phyloP scores from a whole-genome alignment of 352 stramenopile species.

The Phytophthora litchii region DNA sequence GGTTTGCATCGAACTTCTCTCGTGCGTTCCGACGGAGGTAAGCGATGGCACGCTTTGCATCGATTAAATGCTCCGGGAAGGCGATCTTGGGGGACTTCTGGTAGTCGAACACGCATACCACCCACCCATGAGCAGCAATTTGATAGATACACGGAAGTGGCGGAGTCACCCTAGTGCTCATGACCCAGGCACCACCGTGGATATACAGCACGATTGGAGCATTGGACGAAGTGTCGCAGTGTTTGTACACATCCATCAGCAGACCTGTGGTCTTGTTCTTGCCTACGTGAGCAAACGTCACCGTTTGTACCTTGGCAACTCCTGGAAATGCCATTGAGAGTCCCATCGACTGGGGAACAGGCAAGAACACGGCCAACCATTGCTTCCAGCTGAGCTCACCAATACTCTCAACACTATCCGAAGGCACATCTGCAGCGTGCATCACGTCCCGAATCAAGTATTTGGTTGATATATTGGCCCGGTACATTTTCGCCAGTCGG shows the following conservation, averaged over 20 bases:
- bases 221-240: constrained; percentile 49
- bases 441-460: constrained; percentile 51
- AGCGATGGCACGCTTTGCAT: constrained; percentile 72
- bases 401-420: constrained; percentile 37
- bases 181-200: constrained; percentile 79
- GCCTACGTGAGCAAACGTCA: constrained; percentile 73
- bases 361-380: constrained; percentile 65
- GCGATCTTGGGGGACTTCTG: constrained; percentile 67
- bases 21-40: constrained; percentile 60
- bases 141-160: constrained; percentile 70
- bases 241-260: constrained; percentile 81
- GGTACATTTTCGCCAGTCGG: constrained; percentile 49
- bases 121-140: constrained; percentile 55
- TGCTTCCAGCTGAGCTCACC: constrained; percentile 53
- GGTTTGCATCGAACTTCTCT: constrained; percentile 55
- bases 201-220: constrained; percentile 81
- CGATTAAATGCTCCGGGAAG: constrained; percentile 74
- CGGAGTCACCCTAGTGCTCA: constrained; percentile 54
- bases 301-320: constrained; percentile 55
- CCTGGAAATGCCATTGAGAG: constrained; percentile 56
- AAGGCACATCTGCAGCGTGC: constrained; percentile 38
- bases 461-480: constrained; percentile 54
- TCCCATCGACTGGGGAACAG: constrained; percentile 58
- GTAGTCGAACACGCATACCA: constrained; percentile 84
- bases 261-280: constrained; percentile 58